Evolutionary conservation across 192 early-diverging fungal genomes (phyloP), one percentile per base, ranked within the genome.

Genomic region (Linnemannia hyalina): DNA sequence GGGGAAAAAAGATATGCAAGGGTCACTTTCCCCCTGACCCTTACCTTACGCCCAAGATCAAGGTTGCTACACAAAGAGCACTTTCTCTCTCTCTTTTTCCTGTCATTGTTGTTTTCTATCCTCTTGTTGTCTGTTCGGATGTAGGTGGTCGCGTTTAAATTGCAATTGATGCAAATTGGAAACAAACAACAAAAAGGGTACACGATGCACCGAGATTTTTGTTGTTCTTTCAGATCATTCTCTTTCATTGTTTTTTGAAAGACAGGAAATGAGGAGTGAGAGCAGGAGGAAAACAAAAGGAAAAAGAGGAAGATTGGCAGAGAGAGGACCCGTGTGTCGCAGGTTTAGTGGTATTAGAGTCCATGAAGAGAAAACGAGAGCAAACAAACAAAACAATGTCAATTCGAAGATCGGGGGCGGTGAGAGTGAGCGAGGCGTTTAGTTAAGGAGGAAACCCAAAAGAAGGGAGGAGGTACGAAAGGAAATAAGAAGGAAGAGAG

Each of bases 191-290:
- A 54, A 60, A 29, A 26, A 32, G 26, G 11, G 26, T 1, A 65
- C 10, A 32, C 9, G 23, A 65, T 26, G 26, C 13, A 65, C 32
- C 60, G 26, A 65, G 60, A 10, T 65, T 65, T 63, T 15, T 65
- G 60, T 65, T 65, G 60, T 65, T 65, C 60, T 65, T 32, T 65
- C 60, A 65, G 60, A 65, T 65, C 60, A 11, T 65, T 65, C 60
- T 65, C 15, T 60, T 32, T 32, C 60, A 4, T 65, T 29, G 11
- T 44, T 46, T 73, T 47, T 42, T 73, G 41, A 47, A 73, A 47
- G 42, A 26, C 42, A 73, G 42, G 38, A 42, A 73, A 49, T 20
- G 44, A 32, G 20, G 3, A 20, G 15, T 22, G 32, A 73, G 26
- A 18, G 22, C 41, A 29, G n/a, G 10, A 49, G 9, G 20, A 32